Conservation (phyloP, 2,329 filamentous ascomycete species). For the Onygenales sp. region DNA sequence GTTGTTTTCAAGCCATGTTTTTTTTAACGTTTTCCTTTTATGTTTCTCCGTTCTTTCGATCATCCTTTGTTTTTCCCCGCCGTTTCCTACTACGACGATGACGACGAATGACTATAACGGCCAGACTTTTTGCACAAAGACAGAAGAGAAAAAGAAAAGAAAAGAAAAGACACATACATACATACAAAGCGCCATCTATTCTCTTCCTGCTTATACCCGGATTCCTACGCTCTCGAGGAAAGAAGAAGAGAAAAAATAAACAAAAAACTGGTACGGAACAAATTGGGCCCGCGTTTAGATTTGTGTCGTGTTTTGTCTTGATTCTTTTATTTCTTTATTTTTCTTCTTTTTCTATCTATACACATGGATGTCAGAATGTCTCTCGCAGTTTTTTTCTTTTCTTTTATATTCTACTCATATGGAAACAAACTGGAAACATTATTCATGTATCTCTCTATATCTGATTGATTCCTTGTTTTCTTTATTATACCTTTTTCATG, state of each 20-base stretch:
- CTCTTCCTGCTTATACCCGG: background rate
- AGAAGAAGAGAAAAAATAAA: background rate
- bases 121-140: background rate
- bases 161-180: background rate
- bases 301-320: too few species aligned
- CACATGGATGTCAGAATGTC: too few species aligned
- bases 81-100: background rate
- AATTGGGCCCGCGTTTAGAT: too few species aligned
- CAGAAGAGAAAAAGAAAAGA: background rate
- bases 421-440: too few species aligned
- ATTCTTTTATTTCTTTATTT: too few species aligned
- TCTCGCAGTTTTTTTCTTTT: too few species aligned
- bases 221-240: background rate
- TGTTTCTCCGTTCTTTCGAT: background rate
- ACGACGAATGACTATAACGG: slow-evolving; percentile 1
- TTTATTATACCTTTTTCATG: too few species aligned
- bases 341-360: too few species aligned
- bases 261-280: too few species aligned
- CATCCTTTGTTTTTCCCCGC: background rate
- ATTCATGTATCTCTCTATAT: too few species aligned
- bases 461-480: too few species aligned
- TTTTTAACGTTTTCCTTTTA: background rate
- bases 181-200: background rate
- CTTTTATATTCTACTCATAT: too few species aligned
- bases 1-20: slow-evolving; percentile 1